phyloP scores from a whole-genome alignment of 441 rosid genomes.

The Viola pubescens region DNA sequence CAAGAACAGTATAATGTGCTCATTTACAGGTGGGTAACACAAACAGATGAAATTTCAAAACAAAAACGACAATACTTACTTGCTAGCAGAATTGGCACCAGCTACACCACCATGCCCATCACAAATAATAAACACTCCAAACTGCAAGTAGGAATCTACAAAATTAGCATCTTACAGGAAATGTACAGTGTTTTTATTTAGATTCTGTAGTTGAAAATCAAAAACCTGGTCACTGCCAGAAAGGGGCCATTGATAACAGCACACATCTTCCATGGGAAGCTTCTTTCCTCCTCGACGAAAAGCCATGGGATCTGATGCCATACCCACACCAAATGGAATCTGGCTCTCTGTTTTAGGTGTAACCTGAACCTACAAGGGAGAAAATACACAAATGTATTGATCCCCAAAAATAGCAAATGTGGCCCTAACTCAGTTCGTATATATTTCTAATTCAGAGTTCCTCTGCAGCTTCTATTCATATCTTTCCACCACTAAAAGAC shows the following conservation, averaged over 20 bases:
- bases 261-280: conserved; percentile 94
- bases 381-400: background rate
- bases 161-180: conserved; percentile 7
- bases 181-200: conserved; percentile 4
- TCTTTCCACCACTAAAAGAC: background rate
- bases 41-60: conserved; percentile 2
- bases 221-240: conserved; percentile 71
- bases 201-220: conserved; percentile 14
- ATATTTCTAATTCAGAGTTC: background rate
- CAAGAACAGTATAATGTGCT: background rate
- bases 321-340: conserved; percentile 68
- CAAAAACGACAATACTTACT: conserved; percentile 47
- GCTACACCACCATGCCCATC: conserved; percentile 94
- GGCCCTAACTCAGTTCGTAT: background rate
- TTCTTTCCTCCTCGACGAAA: conserved; percentile 86
- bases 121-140: conserved; percentile 88
- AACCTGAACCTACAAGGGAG: conserved; percentile 55
- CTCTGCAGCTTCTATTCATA: background rate
- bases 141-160: conserved; percentile 43
- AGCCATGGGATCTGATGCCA: conserved; percentile 96
- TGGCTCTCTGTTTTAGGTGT: conserved; percentile 42
- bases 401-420: background rate
- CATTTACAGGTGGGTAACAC: conserved; percentile 13
- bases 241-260: conserved; percentile 88
- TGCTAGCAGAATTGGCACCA: conserved; percentile 86